These are phyloP conservation scores for Paecilomyces dactylethromorphus DNA, from an alignment of 2,329 filamentous ascomycete genomes.

Conservation along the genomic window DNA sequence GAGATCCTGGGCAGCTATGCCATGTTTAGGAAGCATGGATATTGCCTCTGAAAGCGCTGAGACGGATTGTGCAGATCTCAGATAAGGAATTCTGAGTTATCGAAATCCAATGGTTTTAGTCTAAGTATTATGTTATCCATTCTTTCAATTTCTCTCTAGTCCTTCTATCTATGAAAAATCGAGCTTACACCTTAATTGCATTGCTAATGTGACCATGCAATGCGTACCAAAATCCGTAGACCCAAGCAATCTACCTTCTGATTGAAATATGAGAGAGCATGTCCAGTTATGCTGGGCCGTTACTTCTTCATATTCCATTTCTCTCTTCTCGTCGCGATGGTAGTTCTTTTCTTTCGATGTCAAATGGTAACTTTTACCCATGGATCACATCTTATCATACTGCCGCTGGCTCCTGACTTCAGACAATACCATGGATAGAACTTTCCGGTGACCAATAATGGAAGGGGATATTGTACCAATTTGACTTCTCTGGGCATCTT, in stretches of 20 bases:
- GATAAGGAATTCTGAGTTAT: background rate
- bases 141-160: background rate
- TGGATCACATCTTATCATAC: background rate
- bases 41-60: background rate
- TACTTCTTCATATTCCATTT: background rate
- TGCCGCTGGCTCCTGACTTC: background rate
- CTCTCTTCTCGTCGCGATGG: background rate
- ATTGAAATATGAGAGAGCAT: background rate
- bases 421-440: background rate
- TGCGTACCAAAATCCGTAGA: background rate
- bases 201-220: background rate
- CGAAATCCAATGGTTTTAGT: background rate
- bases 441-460: background rate
- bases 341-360: background rate
- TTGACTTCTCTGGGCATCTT: background rate
- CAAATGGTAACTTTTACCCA: background rate
- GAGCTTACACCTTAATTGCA: background rate
- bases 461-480: background rate
- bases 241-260: background rate
- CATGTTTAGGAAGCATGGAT: background rate
- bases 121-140: background rate
- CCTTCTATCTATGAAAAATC: background rate
- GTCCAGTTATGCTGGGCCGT: background rate
- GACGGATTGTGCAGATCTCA: background rate
- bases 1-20: background rate